Percentiles rank a stretch among this genome's conserved stretches.
Conservation (phyloP, 202 grass and related monocot genomes). For the Hordeum pubiflorum region DNA sequence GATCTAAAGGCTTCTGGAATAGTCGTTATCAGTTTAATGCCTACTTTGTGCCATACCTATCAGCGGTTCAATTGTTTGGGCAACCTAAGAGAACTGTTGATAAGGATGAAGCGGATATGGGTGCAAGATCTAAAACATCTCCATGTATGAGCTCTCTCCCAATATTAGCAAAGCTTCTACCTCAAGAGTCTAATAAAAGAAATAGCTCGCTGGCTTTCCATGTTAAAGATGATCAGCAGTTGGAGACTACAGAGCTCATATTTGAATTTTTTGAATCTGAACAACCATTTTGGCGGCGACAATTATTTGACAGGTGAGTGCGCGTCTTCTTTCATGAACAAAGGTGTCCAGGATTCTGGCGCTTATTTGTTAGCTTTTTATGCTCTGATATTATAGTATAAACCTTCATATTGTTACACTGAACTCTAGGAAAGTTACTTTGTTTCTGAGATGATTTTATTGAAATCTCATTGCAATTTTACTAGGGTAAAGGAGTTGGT, state of each 20-base stretch:
- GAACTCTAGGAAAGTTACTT: not conserved
- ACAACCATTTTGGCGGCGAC: conserved; percentile 50
- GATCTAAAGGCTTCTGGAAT: conserved; percentile 31
- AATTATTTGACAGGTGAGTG: conserved; percentile 78
- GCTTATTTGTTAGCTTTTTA: not conserved
- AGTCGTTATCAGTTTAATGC: conserved; percentile 42
- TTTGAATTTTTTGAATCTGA: conserved; percentile 93
- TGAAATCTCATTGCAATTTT: conserved; percentile 12
- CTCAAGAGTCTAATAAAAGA: conserved; percentile 25
- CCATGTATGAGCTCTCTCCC: conserved; percentile 23
- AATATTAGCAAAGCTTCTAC: conserved; percentile 49
- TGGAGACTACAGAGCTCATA: conserved; percentile 34
- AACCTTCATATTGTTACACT: not conserved
- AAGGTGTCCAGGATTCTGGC: not conserved
- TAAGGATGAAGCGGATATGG: conserved; percentile 3
- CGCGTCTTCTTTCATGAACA: conserved; percentile 21
- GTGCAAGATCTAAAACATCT: conserved; percentile 22
- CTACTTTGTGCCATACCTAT: conserved; percentile 91
- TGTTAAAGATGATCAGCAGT: conserved; percentile 19
- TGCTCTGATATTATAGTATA: not conserved
- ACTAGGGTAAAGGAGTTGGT: conserved; percentile 68
- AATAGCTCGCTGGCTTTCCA: conserved; percentile 5
- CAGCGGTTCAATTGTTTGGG: conserved; percentile 77
- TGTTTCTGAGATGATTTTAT: conserved; percentile 17
- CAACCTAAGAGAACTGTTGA: conserved; percentile 1